Conservation (phyloP, 2,329 filamentous ascomycete species). For the Diaporthe australafricana region DNA sequence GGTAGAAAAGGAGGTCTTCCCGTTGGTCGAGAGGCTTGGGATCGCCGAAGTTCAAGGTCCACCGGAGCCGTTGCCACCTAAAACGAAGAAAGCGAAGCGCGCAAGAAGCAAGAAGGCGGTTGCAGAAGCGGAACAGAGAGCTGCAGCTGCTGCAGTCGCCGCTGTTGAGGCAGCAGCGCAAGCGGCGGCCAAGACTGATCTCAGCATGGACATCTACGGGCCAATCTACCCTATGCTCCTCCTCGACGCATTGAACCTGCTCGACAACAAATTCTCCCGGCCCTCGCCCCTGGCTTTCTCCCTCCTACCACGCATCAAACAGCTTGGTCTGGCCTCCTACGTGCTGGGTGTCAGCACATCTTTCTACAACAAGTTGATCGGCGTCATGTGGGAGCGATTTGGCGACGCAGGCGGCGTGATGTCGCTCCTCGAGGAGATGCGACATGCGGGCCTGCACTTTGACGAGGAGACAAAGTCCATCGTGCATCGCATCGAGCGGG, state of each 20-base stretch:
- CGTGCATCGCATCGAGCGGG: conserved; percentile 47
- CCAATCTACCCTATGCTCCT: conserved; percentile 74
- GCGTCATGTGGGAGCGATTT: conserved; percentile 70
- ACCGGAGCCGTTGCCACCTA: neutral
- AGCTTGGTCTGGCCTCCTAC: conserved; percentile 75
- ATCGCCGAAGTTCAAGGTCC: conserved; percentile 50
- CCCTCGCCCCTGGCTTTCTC: conserved; percentile 70
- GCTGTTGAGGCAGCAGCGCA: conserved; percentile 27
- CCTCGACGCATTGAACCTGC: conserved; percentile 64
- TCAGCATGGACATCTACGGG: conserved; percentile 68
- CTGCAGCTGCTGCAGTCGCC: conserved; percentile 16
- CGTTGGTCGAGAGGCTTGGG: conserved; percentile 66
- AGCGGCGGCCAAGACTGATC: conserved; percentile 41
- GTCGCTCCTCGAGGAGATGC: conserved; percentile 74
- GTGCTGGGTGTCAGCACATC: conserved; percentile 77
- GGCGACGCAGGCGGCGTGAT: conserved; percentile 68
- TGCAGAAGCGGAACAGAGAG: conserved; percentile 35
- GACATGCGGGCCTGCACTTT: conserved; percentile 68
- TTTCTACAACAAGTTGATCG: conserved; percentile 76
- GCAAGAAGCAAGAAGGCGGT: conserved; percentile 34
- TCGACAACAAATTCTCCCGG: conserved; percentile 67
- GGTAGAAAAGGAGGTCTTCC: conserved; percentile 75
- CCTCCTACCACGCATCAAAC: conserved; percentile 75
- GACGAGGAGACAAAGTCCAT: conserved; percentile 60
- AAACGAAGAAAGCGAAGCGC: conserved; percentile 17